Evolutionary conservation across 768 basidiomycete genomes (phyloP), one percentile per base, ranked within the genome.

Genomic region (Daedaleopsis nitida): DNA sequence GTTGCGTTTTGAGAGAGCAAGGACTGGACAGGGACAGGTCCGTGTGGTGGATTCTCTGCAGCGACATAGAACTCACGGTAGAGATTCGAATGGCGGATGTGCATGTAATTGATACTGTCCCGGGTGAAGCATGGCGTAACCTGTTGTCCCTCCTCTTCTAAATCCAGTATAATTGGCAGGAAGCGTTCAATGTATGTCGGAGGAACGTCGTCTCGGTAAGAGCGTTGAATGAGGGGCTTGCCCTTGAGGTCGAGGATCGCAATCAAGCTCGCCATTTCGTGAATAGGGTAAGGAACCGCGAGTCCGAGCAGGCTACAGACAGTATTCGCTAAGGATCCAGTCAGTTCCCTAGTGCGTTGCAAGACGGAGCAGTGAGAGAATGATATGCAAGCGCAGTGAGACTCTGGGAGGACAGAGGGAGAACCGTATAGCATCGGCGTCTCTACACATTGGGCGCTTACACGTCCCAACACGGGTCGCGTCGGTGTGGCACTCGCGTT

Each of bases 181-280:
- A 99, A 98, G 49, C 92, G 86, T 72, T 98, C 97, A 66, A 99
- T 87, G 62, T 89, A 90, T 1, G 94, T 87, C 0, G 92, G 69
- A 0, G 93, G 86, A 0, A 99, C 93, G 78, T 99, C 97, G 75
- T 98, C 97, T 59, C 94, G 85, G 77, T 98, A 99, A 0, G 94
- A 91, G 8, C 96, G 85, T 72, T 98, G 96, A 64, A 99, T 99
- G 48, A 98, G 83, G 9, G 96, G 93, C 68, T 99, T 99, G 71
- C 96, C 96, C 79, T 98, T 99, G 75, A 98, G 87, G 76, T 98
- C 96, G 69, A 98, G 90, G 68, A 98, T 96, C 39, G 96, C 94
- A 63, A 98, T 88, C 55, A 96, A 81, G 50, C 81, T 83, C 48
- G 85, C 82, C 84, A 85, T 85, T 23, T 54, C 38, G 35, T 27